phyloP scores from a whole-genome alignment of 2,329 filamentous ascomycete species.

The Ophiocordyceps polyrhachis-furcata region DNA sequence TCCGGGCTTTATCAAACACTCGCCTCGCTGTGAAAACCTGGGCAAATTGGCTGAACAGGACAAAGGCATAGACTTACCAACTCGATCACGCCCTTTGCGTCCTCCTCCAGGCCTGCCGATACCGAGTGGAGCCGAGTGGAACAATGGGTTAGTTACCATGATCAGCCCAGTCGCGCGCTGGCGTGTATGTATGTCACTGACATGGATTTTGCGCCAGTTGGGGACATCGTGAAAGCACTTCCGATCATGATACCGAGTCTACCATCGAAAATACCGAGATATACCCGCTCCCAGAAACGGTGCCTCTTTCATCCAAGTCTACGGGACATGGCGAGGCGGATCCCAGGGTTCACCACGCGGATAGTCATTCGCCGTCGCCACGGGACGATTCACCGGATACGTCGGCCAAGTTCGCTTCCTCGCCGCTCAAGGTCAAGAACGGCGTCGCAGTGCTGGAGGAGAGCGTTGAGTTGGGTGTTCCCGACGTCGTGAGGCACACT shows the following conservation, averaged over 20 bases:
- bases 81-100: conserved; percentile 1
- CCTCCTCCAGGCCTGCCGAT: conserved; percentile 4
- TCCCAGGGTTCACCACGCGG: no score
- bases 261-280: background rate
- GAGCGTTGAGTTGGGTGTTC: conserved; percentile 26
- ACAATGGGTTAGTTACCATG: background rate
- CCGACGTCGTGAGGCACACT: conserved; percentile 22
- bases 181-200: background rate
- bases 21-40: conserved; percentile 9
- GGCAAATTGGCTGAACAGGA: conserved; percentile 2
- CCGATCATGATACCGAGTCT: background rate
- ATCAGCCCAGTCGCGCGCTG: background rate
- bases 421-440: conserved; percentile 25
- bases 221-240: background rate
- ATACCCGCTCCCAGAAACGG: background rate
- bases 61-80: background rate
- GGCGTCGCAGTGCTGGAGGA: conserved; percentile 39
- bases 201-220: background rate
- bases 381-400: background rate
- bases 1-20: conserved; percentile 7
- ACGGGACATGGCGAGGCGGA: background rate
- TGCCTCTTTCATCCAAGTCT: background rate
- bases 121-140: background rate
- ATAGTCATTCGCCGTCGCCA: background rate
- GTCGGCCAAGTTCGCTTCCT: conserved; percentile 3